Conservation (phyloP, 768 basidiomycete genomes). For the Rhodosporidiobolus odoratus region DNA sequence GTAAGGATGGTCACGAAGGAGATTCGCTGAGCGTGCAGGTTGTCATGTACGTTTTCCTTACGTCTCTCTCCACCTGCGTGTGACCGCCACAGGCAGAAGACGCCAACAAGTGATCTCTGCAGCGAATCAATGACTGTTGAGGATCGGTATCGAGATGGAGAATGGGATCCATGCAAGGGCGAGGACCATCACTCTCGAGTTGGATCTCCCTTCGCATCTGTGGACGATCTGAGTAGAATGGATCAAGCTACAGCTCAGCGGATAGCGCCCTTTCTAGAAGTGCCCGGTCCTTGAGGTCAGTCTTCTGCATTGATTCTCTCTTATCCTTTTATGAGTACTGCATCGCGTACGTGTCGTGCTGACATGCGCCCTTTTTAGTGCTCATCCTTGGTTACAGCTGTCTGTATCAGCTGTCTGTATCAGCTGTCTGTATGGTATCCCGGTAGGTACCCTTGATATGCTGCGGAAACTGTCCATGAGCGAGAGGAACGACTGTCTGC, state of each 20-base stretch:
- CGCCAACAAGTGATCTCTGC: not conserved
- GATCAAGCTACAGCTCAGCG: not conserved
- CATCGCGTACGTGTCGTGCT: not conserved
- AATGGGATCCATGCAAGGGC: not conserved
- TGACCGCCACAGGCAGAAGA: not conserved
- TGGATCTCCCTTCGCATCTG: not conserved
- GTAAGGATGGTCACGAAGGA: not conserved
- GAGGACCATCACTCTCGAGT: not conserved
- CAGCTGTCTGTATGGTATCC: too few relatives aligned
- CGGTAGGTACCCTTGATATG: too few relatives aligned
- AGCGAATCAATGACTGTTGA: not conserved
- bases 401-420: too few relatives aligned
- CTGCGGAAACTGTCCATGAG: too few relatives aligned
- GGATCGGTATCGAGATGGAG: not conserved
- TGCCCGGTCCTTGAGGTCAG: not conserved
- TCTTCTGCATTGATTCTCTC: not conserved
- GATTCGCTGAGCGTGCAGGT: not conserved
- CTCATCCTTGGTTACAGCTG: too few relatives aligned
- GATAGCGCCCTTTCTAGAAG: not conserved
- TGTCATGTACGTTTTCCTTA: not conserved
- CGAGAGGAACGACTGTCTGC: too few relatives aligned
- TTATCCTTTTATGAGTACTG: not conserved
- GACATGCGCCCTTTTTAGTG: too few relatives aligned
- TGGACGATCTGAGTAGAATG: not conserved
- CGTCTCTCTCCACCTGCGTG: not conserved